Conservation (phyloP, 2,329 filamentous ascomycete species). For the Xylariaceae sp. region DNA sequence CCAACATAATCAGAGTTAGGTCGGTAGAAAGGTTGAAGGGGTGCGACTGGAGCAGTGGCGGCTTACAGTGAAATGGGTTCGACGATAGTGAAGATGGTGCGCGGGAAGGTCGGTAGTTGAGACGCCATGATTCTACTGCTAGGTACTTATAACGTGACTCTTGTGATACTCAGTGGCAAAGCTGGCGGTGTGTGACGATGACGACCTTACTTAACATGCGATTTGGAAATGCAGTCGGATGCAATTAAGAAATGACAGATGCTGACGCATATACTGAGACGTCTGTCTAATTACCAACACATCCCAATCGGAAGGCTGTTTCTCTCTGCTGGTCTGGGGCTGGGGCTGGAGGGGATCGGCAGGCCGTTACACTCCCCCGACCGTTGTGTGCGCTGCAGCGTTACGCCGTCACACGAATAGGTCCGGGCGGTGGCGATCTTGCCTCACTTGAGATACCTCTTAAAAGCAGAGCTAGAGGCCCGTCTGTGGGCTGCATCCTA, state of each 20-base stretch:
- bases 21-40: constrained; percentile 1
- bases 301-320: not conserved
- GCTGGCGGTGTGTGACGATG: no score
- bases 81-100: constrained; percentile 62
- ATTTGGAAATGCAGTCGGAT: not conserved
- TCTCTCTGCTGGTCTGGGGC: not conserved
- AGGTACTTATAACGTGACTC: not conserved
- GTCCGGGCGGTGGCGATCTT: not conserved
- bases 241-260: not conserved
- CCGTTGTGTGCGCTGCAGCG: constrained; percentile 2
- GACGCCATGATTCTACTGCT: constrained; percentile 48
- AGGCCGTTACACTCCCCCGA: no score
- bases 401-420: constrained; percentile 11
- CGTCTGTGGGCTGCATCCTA: not conserved
- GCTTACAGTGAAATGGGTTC: constrained; percentile 66
- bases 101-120: constrained; percentile 59
- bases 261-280: not conserved
- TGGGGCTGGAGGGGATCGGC: not conserved
- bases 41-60: not conserved
- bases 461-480: not conserved
- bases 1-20: not conserved
- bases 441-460: no score
- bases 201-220: not conserved
- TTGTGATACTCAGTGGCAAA: no score
- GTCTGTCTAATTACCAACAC: no score